Evolutionary conservation across 2,329 filamentous ascomycete species (phyloP).

Genomic region (Dactylellina sp.): DNA sequence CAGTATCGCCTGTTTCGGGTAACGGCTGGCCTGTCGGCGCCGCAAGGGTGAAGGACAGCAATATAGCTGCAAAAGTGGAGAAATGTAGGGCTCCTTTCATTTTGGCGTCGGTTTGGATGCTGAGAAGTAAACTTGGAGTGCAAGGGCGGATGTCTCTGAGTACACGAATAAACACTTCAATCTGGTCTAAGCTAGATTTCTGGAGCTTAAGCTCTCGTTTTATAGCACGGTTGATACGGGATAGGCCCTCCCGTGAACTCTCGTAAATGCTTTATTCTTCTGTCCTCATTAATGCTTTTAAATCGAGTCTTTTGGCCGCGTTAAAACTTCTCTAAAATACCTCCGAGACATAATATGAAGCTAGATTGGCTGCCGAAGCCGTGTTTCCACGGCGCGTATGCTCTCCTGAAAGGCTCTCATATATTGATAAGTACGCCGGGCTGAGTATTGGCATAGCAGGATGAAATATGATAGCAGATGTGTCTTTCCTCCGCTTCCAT

Average conservation of each 20-base stretch:
- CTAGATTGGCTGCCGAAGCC: no score
- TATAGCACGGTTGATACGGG: background rate
- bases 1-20: background rate
- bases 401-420: no score
- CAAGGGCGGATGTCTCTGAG: background rate
- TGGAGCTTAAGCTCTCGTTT: background rate
- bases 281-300: no score
- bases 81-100: background rate
- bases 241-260: background rate
- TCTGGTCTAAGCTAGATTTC: background rate
- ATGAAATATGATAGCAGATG: no score
- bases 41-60: background rate
- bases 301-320: no score
- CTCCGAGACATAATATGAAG: no score
- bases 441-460: no score
- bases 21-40: background rate
- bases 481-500: no score
- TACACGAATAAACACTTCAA: background rate
- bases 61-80: background rate
- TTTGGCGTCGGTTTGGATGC: background rate
- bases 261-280: no score
- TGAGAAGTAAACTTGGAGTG: background rate
- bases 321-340: no score
- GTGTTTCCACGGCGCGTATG: no score
- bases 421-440: no score